A percentile compares a stretch with the other conserved stretches of the same genome.
Conservation (phyloP, 73 alveolate species). For the Breviolum minutum region DNA sequence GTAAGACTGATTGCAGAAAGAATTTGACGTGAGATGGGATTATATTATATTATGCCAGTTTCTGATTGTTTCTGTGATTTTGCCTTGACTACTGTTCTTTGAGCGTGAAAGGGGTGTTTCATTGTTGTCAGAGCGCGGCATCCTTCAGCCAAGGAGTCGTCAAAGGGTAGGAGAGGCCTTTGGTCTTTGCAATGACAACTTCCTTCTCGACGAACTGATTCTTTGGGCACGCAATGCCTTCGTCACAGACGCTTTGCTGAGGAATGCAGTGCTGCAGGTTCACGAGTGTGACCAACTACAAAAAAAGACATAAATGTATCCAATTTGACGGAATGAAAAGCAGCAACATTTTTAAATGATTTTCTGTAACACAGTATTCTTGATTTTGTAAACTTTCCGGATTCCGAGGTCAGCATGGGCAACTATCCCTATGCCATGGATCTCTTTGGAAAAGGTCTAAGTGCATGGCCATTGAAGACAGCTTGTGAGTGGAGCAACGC, state of each 20-base stretch:
- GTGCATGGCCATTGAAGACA: slow-evolving; percentile 37
- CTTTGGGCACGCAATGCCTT: slow-evolving; percentile 84
- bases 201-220: slow-evolving; percentile 28
- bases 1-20: too few species aligned
- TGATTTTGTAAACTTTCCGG: background rate
- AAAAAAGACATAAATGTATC: too few species aligned
- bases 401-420: slow-evolving; percentile 59
- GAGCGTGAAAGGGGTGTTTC: too few species aligned
- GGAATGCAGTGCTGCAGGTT: too few species aligned
- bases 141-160: background rate
- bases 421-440: slow-evolving; percentile 79
- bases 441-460: slow-evolving; percentile 48
- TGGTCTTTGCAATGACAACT: slow-evolving; percentile 37
- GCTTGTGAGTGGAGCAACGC: background rate
- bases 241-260: slow-evolving; percentile 26
- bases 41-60: too few species aligned
- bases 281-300: too few species aligned
- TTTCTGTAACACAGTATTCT: too few species aligned
- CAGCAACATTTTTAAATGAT: too few species aligned
- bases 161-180: background rate
- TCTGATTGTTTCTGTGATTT: background rate
- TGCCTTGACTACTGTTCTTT: background rate
- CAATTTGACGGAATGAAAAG: too few species aligned
- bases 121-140: background rate
- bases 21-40: too few species aligned